Evolutionary conservation across 1,284 basidiomycete species (phyloP), one percentile per base, ranked within the genome.

Genomic region (Boletus semigastroideus): DNA sequence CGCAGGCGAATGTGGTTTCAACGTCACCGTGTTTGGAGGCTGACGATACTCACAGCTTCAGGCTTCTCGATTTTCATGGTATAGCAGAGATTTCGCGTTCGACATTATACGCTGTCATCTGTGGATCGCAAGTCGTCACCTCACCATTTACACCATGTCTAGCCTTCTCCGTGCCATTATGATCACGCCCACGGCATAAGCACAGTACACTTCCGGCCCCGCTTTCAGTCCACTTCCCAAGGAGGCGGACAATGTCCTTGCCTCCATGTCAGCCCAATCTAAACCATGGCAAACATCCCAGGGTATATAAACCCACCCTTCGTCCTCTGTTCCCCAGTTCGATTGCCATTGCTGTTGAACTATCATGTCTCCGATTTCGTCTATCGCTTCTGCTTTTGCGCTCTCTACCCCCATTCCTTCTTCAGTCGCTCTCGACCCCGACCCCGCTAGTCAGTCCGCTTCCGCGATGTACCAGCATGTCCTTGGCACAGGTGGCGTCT

Each of bases 311-410:
- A 20, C 33, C 17, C 13, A 16, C 30, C 25, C 27, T 1, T 34
- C 22, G 27, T 31, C 34, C 25, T 7, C n/a, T 37, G 16, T n/a
- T 14, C 34, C 16, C 25, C 49, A 62, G 44, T 38, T 31, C 48
- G 6, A n/a, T 47, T 52, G 3, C 42, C 19, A 43, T 55, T 39
- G 40, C 42, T n/a, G 42, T 55, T 39, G 40, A 62, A 51, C 30
- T 1, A 46, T 40, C 52, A 65, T 64, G 62, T 60, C 62, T 34
- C 65, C 63, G 2, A 51, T 64, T 4, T 54, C 59, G 0, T 44
- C 61, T 55, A 44, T 55, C 45, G 25, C 20, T 53, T 44, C 56
- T 55, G 37, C 51, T 22, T 39, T 54, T 17, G 14, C 41, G 16
- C 20, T 48, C 39, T 52, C 51, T 25, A 1, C 54, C 0, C 7